phyloP scores from a whole-genome alignment of 2,329 filamentous ascomycete species.

The Fusarium nygamai region DNA sequence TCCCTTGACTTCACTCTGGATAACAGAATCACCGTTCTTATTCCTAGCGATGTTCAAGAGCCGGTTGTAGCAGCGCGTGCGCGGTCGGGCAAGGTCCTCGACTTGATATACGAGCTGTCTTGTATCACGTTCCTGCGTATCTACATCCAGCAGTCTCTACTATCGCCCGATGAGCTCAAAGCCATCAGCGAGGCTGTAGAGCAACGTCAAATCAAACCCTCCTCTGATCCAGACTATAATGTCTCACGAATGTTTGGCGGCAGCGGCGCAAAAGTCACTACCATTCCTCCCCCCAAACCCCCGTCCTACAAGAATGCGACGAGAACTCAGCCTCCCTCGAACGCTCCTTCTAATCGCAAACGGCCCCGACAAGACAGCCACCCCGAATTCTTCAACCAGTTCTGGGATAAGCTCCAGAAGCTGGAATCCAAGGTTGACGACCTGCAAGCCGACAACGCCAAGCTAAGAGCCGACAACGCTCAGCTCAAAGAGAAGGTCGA shows the following conservation, averaged over 20 bases:
- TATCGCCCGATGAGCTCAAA: background rate
- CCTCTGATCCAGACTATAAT: background rate
- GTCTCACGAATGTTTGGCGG: conserved; percentile 6
- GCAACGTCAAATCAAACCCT: background rate
- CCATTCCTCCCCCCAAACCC: background rate
- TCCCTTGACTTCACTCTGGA: background rate
- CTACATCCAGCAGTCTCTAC: background rate
- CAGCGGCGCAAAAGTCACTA: background rate
- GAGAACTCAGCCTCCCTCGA: background rate
- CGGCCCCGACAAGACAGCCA: conserved; percentile 9
- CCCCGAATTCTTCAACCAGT: background rate
- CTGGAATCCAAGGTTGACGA: conserved; percentile 11
- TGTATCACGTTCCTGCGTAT: background rate
- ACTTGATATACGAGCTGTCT: background rate
- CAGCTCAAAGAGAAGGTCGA: background rate
- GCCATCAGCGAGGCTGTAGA: background rate
- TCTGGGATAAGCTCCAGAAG: conserved; percentile 16
- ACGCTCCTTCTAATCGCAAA: background rate
- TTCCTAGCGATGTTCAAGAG: conserved; percentile 2
- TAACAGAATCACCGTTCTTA: conserved; percentile 1
- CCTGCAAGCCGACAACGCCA: background rate
- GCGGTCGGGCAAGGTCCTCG: conserved; percentile 8
- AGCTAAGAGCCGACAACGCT: background rate
- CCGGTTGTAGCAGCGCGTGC: background rate
- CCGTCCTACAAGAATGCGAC: conserved; percentile 6